Base-by-base conservation (phyloP, 2,329 filamentous ascomycete genomes). In the Xylariomycetidae sp. region DNA sequence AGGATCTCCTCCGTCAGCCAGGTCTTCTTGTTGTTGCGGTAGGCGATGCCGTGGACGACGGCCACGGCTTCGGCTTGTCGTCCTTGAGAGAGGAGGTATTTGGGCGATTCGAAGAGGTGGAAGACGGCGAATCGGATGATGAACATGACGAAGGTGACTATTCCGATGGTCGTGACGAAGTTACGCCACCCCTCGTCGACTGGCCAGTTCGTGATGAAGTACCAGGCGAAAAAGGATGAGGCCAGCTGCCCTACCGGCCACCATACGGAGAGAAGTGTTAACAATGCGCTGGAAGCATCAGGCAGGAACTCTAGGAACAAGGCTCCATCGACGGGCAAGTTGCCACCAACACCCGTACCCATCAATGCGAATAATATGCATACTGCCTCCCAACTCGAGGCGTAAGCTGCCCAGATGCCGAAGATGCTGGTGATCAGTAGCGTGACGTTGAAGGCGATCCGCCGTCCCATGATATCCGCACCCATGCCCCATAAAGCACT, bases 291-390 rank as follows among this genome's bases (percentile, higher is more conserved):
- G n/a, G 77, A 82, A 0, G 79, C 74, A 37, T 82, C 79, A 0
- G 87, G 87, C 1, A 93, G 63, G 44, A 90, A 90, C 52, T 94
- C 87, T 23, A 93, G 69, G 55, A 93, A 92, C 3, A 92, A 65
- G 0, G 85, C 82, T 20, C 84, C 83, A 55, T 46, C 43, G 9
- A 46, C 41, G 6, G 43, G 43, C 7, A 46, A 34, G 22, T 46
- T 46, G 10, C 43, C 43, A 8, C 43, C 43, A n/a, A 46, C 43
- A 12, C 43, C 43, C 6, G 43, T 46, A 12, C 43, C 43, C 43
- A 46, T 46, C 18, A 44, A n/a, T 2, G 32, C 43, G 9, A 46
- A 44, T 10, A 44, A 25, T 14, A 39, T n/a, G 52, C 77, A 84
- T 5, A 77, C 70, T 25, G 65, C 63, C 10, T 76, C 68, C 82